phyloP scores from a whole-genome alignment of 305 asterid genomes.

The Fraxinus greggii region DNA sequence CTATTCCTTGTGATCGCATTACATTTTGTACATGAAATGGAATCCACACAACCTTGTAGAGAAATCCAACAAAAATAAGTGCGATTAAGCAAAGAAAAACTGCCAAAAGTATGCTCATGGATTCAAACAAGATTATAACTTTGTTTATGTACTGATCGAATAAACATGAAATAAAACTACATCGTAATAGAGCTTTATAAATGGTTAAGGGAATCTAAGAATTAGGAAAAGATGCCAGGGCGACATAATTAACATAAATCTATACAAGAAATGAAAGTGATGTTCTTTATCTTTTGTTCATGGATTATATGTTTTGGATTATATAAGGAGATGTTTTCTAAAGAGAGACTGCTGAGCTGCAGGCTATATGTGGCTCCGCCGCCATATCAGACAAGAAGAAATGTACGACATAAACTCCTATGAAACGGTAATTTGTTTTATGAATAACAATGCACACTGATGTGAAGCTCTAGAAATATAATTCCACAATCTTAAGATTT shows the following conservation, averaged over 20 bases:
- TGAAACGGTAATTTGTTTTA: background rate
- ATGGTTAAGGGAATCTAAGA: background rate
- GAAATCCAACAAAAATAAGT: conserved; percentile 24
- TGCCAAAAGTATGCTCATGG: conserved; percentile 16
- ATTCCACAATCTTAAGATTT: background rate
- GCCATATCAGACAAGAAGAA: background rate
- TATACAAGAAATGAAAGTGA: background rate
- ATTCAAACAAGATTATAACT: conserved; percentile 10
- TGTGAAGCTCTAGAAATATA: background rate
- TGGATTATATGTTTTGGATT: background rate
- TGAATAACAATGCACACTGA: background rate
- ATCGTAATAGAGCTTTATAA: conserved; percentile 14
- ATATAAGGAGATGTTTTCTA: background rate
- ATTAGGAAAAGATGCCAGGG: background rate
- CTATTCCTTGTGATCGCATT: conserved; percentile 52
- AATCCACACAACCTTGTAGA: conserved; percentile 43
- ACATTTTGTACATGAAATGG: conserved; percentile 39
- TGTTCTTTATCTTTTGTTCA: background rate
- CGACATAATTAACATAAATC: background rate
- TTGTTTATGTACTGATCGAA: conserved; percentile 27
- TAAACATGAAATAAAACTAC: conserved; percentile 16
- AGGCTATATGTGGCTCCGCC: background rate
- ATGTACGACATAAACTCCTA: background rate
- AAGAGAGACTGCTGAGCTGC: background rate
- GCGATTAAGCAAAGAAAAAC: conserved; percentile 2